phyloP scores from a whole-genome alignment of 352 stramenopile genomes.

The Phytophthora europaea region DNA sequence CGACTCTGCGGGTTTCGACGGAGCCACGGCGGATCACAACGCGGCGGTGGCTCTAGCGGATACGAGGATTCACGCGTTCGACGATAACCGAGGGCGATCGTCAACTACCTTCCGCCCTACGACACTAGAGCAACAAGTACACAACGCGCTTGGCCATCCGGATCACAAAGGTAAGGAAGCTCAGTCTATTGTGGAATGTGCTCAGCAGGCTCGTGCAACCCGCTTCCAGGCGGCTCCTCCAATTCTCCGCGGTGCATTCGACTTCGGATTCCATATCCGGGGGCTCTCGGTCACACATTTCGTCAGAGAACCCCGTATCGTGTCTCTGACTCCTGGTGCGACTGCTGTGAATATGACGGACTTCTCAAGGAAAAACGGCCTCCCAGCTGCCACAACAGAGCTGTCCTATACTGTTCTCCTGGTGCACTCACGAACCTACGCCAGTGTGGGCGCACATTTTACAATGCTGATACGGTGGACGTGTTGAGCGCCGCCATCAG shows the following conservation, averaged over 20 bases:
- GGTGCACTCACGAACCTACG: not conserved
- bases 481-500: not conserved
- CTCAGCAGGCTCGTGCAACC: conserved; percentile 4
- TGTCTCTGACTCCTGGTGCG: not conserved
- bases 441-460: conserved; percentile 15
- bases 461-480: conserved; percentile 5
- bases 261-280: conserved; percentile 14
- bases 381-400: not conserved
- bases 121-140: too few relatives aligned
- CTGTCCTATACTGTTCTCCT: not conserved
- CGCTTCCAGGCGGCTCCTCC: not conserved
- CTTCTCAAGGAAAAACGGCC: conserved; percentile 14
- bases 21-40: too few relatives aligned
- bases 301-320: not conserved
- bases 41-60: too few relatives aligned
- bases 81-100: too few relatives aligned
- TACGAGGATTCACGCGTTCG: too few relatives aligned
- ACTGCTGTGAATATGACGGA: conserved; percentile 13
- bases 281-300: conserved; percentile 18
- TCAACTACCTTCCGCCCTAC: too few relatives aligned
- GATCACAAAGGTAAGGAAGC: too few relatives aligned
- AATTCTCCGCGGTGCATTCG: conserved; percentile 6
- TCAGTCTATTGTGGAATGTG: too few relatives aligned
- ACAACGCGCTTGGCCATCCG: too few relatives aligned
- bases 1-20: too few relatives aligned